Evolutionary conservation across 140 eudicot genomes (phyloP).

Genomic region (Oenanthe javanica): DNA sequence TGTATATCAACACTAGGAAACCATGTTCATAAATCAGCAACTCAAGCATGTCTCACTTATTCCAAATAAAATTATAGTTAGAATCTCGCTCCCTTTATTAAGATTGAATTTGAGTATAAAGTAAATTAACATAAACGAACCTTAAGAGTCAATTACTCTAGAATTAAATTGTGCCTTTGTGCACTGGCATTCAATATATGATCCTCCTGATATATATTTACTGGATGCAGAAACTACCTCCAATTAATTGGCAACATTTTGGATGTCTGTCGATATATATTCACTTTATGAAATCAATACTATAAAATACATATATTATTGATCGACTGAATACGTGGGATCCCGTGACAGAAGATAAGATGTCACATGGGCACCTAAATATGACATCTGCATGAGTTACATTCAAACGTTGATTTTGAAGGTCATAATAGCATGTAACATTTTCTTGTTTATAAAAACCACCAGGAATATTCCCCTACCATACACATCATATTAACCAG

Average conservation of each 20-base stretch:
- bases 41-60: neutral
- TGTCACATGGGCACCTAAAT: neutral
- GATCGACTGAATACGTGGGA: neutral
- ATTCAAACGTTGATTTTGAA: neutral
- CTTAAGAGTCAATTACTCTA: no score
- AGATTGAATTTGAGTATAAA: neutral
- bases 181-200: no score
- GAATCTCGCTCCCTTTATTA: neutral
- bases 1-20: neutral
- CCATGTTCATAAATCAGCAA: neutral
- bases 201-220: neutral
- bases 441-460: neutral
- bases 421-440: neutral
- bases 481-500: neutral
- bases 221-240: neutral
- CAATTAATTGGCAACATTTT: neutral
- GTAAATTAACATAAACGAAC: neutral
- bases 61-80: neutral
- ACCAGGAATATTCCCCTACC: neutral
- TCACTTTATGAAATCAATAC: neutral
- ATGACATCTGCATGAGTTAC: neutral
- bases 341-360: neutral
- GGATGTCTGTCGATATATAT: neutral
- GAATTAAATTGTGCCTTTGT: no score
- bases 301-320: neutral